Evolutionary conservation across 495 filamentous ascomycete species (phyloP).

Genomic region (Hyaloscypha bicolor): DNA sequence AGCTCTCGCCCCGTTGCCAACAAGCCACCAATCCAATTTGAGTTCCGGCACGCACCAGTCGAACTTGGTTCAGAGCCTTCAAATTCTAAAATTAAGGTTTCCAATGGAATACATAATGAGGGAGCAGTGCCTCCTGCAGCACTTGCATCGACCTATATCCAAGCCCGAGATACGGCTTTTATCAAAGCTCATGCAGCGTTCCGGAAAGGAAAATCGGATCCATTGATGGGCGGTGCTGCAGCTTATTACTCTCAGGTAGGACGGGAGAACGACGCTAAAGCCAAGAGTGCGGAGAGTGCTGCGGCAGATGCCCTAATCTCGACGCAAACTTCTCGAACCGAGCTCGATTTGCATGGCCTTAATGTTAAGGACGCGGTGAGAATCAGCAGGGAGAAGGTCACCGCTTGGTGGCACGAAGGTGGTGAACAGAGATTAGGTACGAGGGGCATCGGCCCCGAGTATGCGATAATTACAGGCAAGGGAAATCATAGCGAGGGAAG

Average conservation of each 20-base stretch:
- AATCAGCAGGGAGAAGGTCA: constrained; percentile 68
- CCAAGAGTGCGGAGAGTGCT: constrained; percentile 46
- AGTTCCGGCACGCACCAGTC: constrained; percentile 42
- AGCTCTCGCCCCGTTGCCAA: constrained; percentile 4
- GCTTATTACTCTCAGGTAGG: constrained; percentile 65
- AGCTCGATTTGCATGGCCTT: constrained; percentile 81
- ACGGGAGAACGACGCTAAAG: constrained; percentile 51
- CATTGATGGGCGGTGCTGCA: constrained; percentile 65
- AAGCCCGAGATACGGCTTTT: constrained; percentile 47
- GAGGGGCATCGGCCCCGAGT: constrained; percentile 49
- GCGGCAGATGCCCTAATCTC: constrained; percentile 60
- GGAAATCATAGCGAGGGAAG: constrained; percentile 79
- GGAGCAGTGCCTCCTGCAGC: constrained; percentile 17
- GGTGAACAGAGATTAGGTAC: constrained; percentile 48
- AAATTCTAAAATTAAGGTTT: constrained; percentile 19
- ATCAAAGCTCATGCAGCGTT: constrained; percentile 62
- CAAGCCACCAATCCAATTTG: constrained; percentile 35
- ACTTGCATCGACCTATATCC: constrained; percentile 19
- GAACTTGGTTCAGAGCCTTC: constrained; percentile 17
- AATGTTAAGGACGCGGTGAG: constrained; percentile 75
- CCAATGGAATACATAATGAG: constrained; percentile 12
- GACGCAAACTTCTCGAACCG: constrained; percentile 40
- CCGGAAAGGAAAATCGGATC: constrained; percentile 65
- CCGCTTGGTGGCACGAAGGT: constrained; percentile 77
- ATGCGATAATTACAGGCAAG: constrained; percentile 77